Base-by-base conservation (phyloP, 2,329 filamentous ascomycete genomes). In the Talaromyces pinophilus region DNA sequence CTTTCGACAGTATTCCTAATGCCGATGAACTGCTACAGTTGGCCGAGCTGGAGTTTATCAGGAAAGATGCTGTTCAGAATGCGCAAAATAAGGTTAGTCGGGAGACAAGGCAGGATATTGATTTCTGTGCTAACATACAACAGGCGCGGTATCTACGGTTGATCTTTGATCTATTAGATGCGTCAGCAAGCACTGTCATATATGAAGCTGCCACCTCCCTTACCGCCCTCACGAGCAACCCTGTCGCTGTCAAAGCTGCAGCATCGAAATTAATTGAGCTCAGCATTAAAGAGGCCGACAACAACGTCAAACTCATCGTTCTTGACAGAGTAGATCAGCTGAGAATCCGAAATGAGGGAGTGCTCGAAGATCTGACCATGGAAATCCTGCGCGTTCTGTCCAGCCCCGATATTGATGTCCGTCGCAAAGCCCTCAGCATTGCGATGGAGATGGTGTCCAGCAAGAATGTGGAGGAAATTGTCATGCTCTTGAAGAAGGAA, bases 261-360 rank as follows among this genome's bases (percentile, higher is more conserved):
- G 95, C 95, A 15, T 87, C 88, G 72, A 99, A 99, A 77, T 95
- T 99, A 77, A 97, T 98, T 70, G 95, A 99, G 79, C 85, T 99
- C 8, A 93, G 91, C 77, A 97, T 99, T 77, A 97, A 96, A 81
- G 95, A 98, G 80, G 90, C 95, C 0, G 95, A 99, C 79, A 99
- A 99, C 84, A 99, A 99, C 76, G 95, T 99, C 70, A 99, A 99
- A 82, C 88, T 99, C 55, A 99, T 99, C 72, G 95, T 99, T 22
- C 85, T 99, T 52, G 95, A 98, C 75, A 90, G 94, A 55, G 95
- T 99, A 44, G 91, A 97, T 73, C 90, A 94, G 73, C 80, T 97
- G 69, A 87, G 93, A 72, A 89, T 90, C 76, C 92, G 92, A 79
- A 96, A 97, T 72, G 92, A 95, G 75, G 93, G 93, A 62, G 88